These are phyloP conservation scores for Epithele typhae DNA, from an alignment of 768 basidiomycete species.

Conservation along the genomic window DNA sequence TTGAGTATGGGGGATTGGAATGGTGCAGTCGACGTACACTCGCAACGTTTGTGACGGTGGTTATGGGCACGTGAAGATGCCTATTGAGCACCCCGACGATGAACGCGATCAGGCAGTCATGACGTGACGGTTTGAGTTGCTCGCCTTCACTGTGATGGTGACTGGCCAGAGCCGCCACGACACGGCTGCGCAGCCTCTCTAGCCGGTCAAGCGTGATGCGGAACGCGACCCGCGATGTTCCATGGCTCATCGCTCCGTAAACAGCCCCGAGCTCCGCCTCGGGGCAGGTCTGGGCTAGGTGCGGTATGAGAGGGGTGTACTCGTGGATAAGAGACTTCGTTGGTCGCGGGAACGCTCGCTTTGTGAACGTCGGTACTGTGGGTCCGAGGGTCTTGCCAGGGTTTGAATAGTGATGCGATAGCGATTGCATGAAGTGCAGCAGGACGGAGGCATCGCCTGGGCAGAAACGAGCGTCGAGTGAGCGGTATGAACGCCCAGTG, in stretches of 20 bases:
- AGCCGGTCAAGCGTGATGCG: conserved; percentile 1
- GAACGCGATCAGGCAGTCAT: conserved; percentile 30
- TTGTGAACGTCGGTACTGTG: conserved; percentile 28
- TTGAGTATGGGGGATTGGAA: too few relatives aligned
- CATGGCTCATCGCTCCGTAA: conserved; percentile 5
- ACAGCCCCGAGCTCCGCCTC: conserved; percentile 16
- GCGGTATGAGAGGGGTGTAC: conserved; percentile 21
- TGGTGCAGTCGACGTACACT: conserved; percentile 19
- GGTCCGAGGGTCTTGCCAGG: too few relatives aligned
- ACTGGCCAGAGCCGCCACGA: too few relatives aligned
- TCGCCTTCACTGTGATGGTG: not conserved
- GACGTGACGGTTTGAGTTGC: conserved; percentile 17
- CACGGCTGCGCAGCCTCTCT: not conserved
- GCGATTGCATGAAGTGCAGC: conserved; percentile 24
- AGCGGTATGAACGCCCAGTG: too few relatives aligned
- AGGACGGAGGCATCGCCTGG: conserved; percentile 28
- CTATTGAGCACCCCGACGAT: conserved; percentile 22
- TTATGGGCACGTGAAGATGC: conserved; percentile 10
- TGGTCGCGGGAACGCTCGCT: conserved; percentile 20
- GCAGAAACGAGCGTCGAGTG: not conserved
- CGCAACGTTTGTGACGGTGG: conserved; percentile 24
- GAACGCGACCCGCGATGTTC: conserved; percentile 1
- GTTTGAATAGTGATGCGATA: too few relatives aligned
- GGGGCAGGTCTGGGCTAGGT: conserved; percentile 19
- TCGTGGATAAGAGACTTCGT: conserved; percentile 9